phyloP scores from a whole-genome alignment of 106 monocot genomes.

The Acorus gramineus region DNA sequence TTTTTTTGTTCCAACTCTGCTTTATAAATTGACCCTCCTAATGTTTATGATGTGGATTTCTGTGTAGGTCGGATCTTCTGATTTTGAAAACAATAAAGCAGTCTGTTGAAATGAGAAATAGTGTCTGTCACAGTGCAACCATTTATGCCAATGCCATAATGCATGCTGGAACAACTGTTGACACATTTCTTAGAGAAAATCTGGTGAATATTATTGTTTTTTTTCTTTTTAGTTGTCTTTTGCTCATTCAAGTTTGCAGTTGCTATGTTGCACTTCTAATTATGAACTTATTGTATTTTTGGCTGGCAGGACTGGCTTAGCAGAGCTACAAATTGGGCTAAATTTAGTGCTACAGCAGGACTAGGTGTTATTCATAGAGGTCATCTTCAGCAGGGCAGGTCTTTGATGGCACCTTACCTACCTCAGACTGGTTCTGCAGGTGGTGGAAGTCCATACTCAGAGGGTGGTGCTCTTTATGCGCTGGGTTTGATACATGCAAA shows the following conservation, averaged over 20 bases:
- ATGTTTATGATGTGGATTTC: background rate
- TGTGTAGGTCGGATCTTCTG: conserved; percentile 79
- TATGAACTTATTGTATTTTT: too few species aligned
- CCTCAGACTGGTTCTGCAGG: conserved; percentile 87
- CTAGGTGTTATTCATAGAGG: conserved; percentile 97
- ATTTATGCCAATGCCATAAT: conserved; percentile 97
- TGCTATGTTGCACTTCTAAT: background rate
- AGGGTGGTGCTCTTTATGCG: conserved; percentile 99
- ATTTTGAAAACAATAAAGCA: conserved; percentile 98
- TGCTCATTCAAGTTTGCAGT: background rate
- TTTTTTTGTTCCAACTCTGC: too few species aligned
- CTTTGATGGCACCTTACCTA: conserved; percentile 98
- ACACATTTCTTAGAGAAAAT: conserved; percentile 95
- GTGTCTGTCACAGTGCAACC: conserved; percentile 98
- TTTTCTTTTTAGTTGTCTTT: background rate
- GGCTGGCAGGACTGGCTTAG: conserved; percentile 80
- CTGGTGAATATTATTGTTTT: conserved; percentile 38
- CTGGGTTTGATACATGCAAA: conserved; percentile 97
- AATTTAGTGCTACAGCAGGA: conserved; percentile 97
- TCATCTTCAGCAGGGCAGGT: conserved; percentile 93
- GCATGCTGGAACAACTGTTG: conserved; percentile 99
- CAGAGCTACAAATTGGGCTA: conserved; percentile 99
- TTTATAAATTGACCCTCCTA: background rate
- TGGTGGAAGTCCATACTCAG: conserved; percentile 92
- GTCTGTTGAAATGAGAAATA: conserved; percentile 97